Percentiles rank a stretch among this genome's conserved stretches.
Conservation (phyloP, 1,139 yeast genomes). For the Pichia norvegensis region DNA sequence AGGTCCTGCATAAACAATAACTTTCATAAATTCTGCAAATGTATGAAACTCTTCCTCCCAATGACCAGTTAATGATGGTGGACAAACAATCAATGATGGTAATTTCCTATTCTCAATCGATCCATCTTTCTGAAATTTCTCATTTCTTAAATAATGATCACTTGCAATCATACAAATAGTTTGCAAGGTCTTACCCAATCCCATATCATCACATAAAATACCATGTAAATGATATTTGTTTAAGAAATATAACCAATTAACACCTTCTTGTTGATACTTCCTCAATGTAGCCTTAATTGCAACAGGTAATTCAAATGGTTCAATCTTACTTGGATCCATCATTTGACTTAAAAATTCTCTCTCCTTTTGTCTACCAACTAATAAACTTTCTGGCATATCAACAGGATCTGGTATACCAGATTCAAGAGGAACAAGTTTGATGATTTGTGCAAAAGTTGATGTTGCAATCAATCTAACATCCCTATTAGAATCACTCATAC, state of each 20-base stretch:
- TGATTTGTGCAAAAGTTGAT: slow-evolving; percentile 92
- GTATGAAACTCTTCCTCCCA: slow-evolving; percentile 95
- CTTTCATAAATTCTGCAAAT: slow-evolving; percentile 81
- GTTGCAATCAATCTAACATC: slow-evolving; percentile 90
- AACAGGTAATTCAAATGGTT: slow-evolving; percentile 83
- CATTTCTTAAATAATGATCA: slow-evolving; percentile 81
- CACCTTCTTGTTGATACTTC: slow-evolving; percentile 96
- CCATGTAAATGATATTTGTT: slow-evolving; percentile 95
- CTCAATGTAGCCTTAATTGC: slow-evolving; percentile 88
- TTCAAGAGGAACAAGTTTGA: slow-evolving; percentile 91
- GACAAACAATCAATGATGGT: slow-evolving; percentile 86
- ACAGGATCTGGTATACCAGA: slow-evolving; percentile 96
- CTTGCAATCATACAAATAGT: slow-evolving; percentile 95
- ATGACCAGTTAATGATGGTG: slow-evolving; percentile 96
- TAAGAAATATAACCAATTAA: slow-evolving; percentile 93
- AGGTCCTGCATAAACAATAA: slow-evolving; percentile 85
- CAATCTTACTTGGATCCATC: slow-evolving; percentile 95
- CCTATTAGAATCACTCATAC: slow-evolving; percentile 93
- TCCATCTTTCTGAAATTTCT: slow-evolving; percentile 52
- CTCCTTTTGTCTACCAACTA: slow-evolving; percentile 87
- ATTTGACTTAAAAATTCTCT: slow-evolving; percentile 92
- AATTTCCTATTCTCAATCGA: slow-evolving; percentile 65
- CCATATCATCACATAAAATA: slow-evolving; percentile 98
- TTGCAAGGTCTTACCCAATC: slow-evolving; percentile 93
- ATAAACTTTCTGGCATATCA: slow-evolving; percentile 77